Base-by-base conservation (phyloP, 2,329 filamentous ascomycete species). In the Hypoxylon sp. region DNA sequence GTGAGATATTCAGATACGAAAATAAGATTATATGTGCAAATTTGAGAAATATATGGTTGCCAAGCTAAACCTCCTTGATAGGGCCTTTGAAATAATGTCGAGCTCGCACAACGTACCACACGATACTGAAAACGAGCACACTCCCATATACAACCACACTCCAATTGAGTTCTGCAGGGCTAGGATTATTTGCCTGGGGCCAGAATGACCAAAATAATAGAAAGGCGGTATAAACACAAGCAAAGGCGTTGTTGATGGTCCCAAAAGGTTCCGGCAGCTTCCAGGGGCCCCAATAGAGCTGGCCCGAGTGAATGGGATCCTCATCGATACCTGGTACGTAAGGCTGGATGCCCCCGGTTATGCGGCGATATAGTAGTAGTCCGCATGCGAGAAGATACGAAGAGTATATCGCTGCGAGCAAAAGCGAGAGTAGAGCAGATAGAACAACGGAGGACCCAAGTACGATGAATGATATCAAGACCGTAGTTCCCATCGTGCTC, bases 201-300 rank as follows among this genome's bases (percentile, higher is more conserved):
- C 83, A 87, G 50, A 88, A 85, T 21, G 80, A 83, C 80, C 85
- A 89, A 75, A 89, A 88, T 10, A 86, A 81, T 1, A 88, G 79
- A 43, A 89, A 83, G 0, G 84, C 63, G 73, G 85, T 82, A 71
- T 88, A 89, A 2, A 79, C 53, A 70, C 84, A 86, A 0, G 86
- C 82, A 53, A 87, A 85, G 0, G 79, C 73, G 62, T 89, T 89
- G 74, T 88, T 89, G 21, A 82, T 71, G 5, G 82, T 84, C 0
- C 87, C 87, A 1, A 85, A 73, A 0, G 80, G 72, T 3, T 85
- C 85, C 0, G 83, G 83, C 0, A 89, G 63, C 45, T 81, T 83
- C 81, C 86, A 89, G 0, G 86, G 86, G 0, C 87, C 87, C 86
- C 86, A 89, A 6, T 25, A 60, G 2, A 72, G 63, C n/a, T 48